Conservation (phyloP, 2,329 filamentous ascomycete species). For the Rasamsonia emersonii region DNA sequence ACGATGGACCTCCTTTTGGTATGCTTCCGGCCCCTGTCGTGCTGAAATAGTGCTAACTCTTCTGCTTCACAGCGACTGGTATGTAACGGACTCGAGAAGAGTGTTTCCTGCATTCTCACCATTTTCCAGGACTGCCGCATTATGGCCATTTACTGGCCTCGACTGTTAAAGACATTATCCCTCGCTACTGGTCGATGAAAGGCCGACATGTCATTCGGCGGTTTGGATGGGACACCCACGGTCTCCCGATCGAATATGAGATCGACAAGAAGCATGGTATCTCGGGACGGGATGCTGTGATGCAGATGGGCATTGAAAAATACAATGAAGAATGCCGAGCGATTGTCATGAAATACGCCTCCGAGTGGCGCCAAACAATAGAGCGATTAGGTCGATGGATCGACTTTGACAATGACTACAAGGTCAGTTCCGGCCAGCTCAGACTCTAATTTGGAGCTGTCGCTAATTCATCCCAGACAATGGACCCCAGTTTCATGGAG, state of each 20-base stretch:
- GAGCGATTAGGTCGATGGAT: slow-evolving; percentile 90
- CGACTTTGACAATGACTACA: slow-evolving; percentile 96
- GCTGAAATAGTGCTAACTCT: not conserved
- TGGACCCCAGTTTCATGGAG: slow-evolving; percentile 95
- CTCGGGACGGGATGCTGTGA: slow-evolving; percentile 76
- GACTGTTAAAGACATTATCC: slow-evolving; percentile 96
- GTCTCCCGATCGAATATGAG: slow-evolving; percentile 90
- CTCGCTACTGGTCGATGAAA: slow-evolving; percentile 96
- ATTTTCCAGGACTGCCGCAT: slow-evolving; percentile 52
- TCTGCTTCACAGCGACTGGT: not conserved
- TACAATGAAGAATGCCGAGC: slow-evolving; percentile 89
- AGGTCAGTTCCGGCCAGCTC: slow-evolving; percentile 41
- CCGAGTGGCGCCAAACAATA: slow-evolving; percentile 81
- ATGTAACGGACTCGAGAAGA: not conserved
- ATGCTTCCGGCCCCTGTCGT: slow-evolving; percentile 30
- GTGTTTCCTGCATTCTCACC: not conserved
- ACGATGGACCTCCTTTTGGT: slow-evolving; percentile 75
- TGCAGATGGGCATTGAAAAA: slow-evolving; percentile 73
- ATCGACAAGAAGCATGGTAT: slow-evolving; percentile 95
- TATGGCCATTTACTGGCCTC: slow-evolving; percentile 76
- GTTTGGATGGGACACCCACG: slow-evolving; percentile 95
- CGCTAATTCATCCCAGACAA: slow-evolving; percentile 50
- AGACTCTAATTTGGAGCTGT: not conserved
- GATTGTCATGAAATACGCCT: slow-evolving; percentile 85
- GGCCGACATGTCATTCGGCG: slow-evolving; percentile 84